These are phyloP conservation scores for Saccharomycopsis capsularis DNA, from an alignment of 805 yeast genomes.

Conservation along the genomic window DNA sequence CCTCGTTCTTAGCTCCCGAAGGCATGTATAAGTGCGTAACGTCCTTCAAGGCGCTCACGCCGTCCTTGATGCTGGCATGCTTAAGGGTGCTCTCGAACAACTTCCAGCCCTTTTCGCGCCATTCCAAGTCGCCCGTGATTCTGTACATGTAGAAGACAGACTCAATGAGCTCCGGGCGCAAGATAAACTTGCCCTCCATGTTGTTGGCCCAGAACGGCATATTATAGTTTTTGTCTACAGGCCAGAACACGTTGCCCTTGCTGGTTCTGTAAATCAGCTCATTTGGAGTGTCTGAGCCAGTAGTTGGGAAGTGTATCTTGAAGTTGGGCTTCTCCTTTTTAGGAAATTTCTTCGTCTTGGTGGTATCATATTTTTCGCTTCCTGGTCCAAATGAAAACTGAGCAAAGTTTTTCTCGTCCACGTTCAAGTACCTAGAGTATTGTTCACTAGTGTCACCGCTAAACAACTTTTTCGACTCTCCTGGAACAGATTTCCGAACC, in stretches of 20 bases:
- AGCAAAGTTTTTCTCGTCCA: constrained; percentile 11
- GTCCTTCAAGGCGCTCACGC: constrained; percentile 34
- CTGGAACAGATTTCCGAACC: not conserved
- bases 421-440: constrained; percentile 3
- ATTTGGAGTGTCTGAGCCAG: constrained; percentile 4
- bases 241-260: constrained; percentile 14
- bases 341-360: constrained; percentile 9
- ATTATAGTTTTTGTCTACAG: constrained; percentile 5
- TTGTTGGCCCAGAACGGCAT: constrained; percentile 30
- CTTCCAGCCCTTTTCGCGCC: constrained; percentile 50
- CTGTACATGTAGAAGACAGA: constrained; percentile 53
- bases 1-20: constrained; percentile 24
- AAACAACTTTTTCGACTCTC: not conserved
- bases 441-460: not conserved
- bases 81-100: constrained; percentile 37
- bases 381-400: not conserved
- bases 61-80: constrained; percentile 23
- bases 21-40: constrained; percentile 31
- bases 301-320: not conserved
- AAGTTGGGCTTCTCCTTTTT: constrained; percentile 11
- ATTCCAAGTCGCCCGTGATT: constrained; percentile 50
- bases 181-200: constrained; percentile 33
- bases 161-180: constrained; percentile 58
- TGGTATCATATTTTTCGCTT: not conserved
- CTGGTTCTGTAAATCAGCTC: not conserved